Percentiles rank a stretch among this genome's conserved stretches.
These are phyloP conservation scores for Penicillium polonicum DNA, from an alignment of 2,329 filamentous ascomycete species.

Conservation along the genomic window DNA sequence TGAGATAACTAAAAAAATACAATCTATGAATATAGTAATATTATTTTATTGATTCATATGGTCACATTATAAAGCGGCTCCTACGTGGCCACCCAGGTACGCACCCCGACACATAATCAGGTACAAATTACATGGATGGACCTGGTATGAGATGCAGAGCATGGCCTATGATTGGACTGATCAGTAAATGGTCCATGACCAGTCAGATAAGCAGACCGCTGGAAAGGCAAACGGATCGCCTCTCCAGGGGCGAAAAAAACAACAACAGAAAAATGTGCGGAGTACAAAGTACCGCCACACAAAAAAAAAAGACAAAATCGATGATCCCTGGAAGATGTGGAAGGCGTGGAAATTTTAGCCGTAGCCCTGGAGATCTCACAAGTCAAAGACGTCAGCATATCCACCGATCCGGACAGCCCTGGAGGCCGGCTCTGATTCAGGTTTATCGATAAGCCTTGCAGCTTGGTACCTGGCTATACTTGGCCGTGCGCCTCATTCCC, in stretches of 20 bases:
- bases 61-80: not conserved
- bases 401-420: not conserved
- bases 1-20: not conserved
- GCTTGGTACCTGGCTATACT: constrained; percentile 26
- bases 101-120: constrained; percentile 7
- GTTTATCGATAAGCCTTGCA: constrained; percentile 28
- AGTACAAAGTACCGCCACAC: not conserved
- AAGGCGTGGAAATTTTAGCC: not conserved
- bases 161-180: constrained; percentile 11
- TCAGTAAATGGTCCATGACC: not conserved
- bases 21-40: not conserved
- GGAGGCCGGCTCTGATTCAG: constrained; percentile 6
- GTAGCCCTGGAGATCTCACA: not conserved
- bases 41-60: not conserved
- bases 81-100: constrained; percentile 21
- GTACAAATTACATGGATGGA: constrained; percentile 19
- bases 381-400: constrained; percentile 23
- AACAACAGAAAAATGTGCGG: not conserved
- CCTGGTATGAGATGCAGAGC: constrained; percentile 14
- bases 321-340: not conserved
- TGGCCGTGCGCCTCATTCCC: constrained; percentile 14
- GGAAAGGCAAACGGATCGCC: constrained; percentile 19
- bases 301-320: not conserved
- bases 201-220: constrained; percentile 20
- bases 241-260: not conserved